phyloP scores from a whole-genome alignment of 2,329 filamentous ascomycete genomes.

The Fusarium sp. region DNA sequence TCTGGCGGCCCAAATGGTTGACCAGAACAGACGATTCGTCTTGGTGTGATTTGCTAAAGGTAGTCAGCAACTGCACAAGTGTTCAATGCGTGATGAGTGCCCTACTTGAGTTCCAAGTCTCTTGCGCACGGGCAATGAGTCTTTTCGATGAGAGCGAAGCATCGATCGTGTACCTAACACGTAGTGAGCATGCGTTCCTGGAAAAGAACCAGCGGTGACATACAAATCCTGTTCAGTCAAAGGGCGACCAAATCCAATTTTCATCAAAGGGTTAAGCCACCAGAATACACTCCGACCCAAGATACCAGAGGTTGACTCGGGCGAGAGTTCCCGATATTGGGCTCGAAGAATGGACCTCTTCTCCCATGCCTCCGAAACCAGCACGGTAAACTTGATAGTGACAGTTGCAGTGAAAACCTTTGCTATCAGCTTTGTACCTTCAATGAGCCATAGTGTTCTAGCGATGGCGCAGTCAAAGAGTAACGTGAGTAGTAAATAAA shows the following conservation, averaged over 20 bases:
- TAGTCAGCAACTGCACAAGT: neutral
- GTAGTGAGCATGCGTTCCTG: neutral
- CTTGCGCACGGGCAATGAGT: neutral
- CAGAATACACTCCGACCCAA: conserved; percentile 13
- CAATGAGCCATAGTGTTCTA: conserved; percentile 8
- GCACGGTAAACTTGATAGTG: conserved; percentile 3
- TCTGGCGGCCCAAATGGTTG: conserved; percentile 5
- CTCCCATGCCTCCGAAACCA: conserved; percentile 15
- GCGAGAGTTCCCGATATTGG: conserved; percentile 15
- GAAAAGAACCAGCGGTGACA: neutral
- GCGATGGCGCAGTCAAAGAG: conserved; percentile 11
- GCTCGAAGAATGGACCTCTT: conserved; percentile 15
- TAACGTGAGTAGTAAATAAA: conserved; percentile 13
- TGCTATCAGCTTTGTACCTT: neutral
- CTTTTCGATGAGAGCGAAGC: neutral
- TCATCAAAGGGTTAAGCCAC: conserved; percentile 28
- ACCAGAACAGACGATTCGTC: conserved; percentile 16
- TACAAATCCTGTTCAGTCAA: conserved; percentile 16
- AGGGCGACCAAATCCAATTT: neutral
- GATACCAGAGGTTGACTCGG: conserved; percentile 15
- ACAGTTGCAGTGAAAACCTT: conserved; percentile 5
- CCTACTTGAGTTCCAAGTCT: neutral
- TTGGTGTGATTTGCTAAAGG: neutral
- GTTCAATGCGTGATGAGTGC: neutral
- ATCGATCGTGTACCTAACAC: neutral